These are phyloP conservation scores for Fraxinus sp. DNA, from an alignment of 305 asterid species.

Conservation along the genomic window DNA sequence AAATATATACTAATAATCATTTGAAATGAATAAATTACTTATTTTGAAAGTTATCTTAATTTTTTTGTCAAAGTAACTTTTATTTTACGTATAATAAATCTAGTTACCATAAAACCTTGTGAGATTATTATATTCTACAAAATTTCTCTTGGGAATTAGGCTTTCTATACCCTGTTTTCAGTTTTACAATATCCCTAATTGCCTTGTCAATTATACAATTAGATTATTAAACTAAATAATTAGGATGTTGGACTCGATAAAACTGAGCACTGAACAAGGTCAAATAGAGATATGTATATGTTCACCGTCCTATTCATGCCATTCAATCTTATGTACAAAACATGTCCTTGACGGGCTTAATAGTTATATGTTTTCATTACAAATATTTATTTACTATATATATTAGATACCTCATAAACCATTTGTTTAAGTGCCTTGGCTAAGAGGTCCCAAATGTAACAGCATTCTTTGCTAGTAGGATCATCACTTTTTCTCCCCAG, in stretches of 20 bases:
- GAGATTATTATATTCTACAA: no score
- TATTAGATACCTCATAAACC: conserved; percentile 43
- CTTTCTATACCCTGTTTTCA: no score
- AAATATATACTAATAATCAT: not conserved
- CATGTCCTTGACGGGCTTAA: not conserved
- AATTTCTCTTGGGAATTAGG: no score
- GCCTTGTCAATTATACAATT: no score
- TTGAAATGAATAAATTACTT: not conserved
- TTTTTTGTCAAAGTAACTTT: not conserved
- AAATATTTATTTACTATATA: no score
- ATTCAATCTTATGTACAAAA: not conserved
- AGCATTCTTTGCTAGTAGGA: conserved; percentile 47
- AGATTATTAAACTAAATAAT: no score
- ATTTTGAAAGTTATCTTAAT: not conserved
- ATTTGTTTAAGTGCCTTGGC: conserved; percentile 43
- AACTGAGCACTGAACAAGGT: not conserved
- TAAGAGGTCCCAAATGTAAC: conserved; percentile 63
- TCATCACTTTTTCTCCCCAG: conserved; percentile 56
- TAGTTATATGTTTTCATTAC: not conserved
- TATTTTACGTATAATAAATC: no score
- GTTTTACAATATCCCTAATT: no score
- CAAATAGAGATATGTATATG: not conserved
- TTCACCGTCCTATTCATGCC: not conserved
- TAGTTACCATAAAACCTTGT: no score
- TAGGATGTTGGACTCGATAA: not conserved